These are phyloP conservation scores for Mycena latifolia DNA, from an alignment of 768 basidiomycete genomes.

Conservation along the genomic window DNA sequence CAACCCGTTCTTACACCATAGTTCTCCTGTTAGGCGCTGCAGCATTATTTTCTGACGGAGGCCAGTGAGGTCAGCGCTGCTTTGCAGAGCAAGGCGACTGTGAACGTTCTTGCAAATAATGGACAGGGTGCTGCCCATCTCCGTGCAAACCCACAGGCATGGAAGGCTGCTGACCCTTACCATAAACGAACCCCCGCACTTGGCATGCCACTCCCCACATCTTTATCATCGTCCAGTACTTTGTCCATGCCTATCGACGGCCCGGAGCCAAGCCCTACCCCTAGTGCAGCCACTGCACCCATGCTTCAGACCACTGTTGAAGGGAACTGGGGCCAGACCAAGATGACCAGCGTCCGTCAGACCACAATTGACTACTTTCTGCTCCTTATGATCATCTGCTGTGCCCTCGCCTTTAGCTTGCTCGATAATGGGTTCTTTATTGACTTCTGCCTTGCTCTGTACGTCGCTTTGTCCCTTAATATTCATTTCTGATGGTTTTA, in stretches of 20 bases:
- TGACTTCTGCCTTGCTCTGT: conserved; percentile 19
- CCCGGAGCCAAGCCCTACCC: too few relatives aligned
- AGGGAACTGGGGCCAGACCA: neutral
- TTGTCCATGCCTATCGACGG: too few relatives aligned
- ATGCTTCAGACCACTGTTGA: too few relatives aligned
- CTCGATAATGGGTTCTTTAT: conserved; percentile 29
- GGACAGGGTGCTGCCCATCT: conserved; percentile 1
- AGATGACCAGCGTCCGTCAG: conserved; percentile 10
- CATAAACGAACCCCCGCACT: too few relatives aligned
- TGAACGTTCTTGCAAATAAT: neutral
- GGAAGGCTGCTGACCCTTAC: too few relatives aligned
- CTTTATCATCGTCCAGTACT: too few relatives aligned
- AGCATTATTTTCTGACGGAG: conserved; percentile 5
- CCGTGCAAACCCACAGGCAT: too few relatives aligned
- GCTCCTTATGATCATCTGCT: conserved; percentile 27
- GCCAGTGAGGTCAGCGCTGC: neutral
- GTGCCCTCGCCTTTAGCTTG: conserved; percentile 20
- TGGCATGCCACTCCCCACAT: too few relatives aligned
- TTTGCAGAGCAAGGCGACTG: neutral
- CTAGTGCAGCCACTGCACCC: too few relatives aligned
- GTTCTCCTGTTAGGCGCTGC: neutral
- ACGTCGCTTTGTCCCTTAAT: too few relatives aligned
- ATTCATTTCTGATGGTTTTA: too few relatives aligned
- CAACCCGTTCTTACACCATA: neutral
- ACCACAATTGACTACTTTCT: conserved; percentile 13